phyloP scores from a whole-genome alignment of 805 yeast species.

The Candida pini region DNA sequence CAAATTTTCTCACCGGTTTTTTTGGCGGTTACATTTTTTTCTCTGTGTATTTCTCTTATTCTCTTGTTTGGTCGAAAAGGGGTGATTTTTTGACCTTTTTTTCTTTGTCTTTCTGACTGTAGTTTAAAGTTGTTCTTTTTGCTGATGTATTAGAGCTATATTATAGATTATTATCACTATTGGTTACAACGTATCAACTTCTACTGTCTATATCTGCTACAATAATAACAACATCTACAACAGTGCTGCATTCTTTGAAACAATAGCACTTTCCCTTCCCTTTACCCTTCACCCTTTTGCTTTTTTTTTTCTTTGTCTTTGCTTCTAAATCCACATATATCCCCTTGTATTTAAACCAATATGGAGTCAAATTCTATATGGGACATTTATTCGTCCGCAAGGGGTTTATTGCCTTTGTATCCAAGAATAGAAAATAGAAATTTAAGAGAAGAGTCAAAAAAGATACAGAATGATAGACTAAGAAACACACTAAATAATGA shows the following conservation, averaged over 20 bases:
- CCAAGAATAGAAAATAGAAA: slow-evolving; percentile 29
- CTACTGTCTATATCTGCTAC: too few relatives aligned
- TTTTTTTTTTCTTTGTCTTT: not conserved
- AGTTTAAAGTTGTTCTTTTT: too few relatives aligned
- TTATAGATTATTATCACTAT: too few relatives aligned
- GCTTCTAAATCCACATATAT: not conserved
- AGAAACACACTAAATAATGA: slow-evolving; percentile 6
- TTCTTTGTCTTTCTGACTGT: too few relatives aligned
- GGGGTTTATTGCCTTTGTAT: slow-evolving; percentile 26
- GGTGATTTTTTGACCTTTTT: too few relatives aligned
- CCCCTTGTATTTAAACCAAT: not conserved
- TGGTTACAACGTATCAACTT: too few relatives aligned
- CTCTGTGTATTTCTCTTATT: too few relatives aligned
- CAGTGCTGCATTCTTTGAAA: not conserved
- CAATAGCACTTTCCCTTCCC: not conserved
- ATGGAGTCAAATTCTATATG: slow-evolving; percentile 30
- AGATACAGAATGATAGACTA: slow-evolving; percentile 15
- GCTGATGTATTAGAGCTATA: too few relatives aligned
- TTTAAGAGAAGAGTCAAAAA: slow-evolving; percentile 24
- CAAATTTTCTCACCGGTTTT: too few relatives aligned
- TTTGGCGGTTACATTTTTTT: too few relatives aligned
- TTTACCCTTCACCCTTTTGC: not conserved
- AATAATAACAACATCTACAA: too few relatives aligned
- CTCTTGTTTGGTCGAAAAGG: too few relatives aligned
- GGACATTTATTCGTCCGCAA: slow-evolving; percentile 31